phyloP scores from a whole-genome alignment of 805 yeast genomes.

The Pichia eremophila region DNA sequence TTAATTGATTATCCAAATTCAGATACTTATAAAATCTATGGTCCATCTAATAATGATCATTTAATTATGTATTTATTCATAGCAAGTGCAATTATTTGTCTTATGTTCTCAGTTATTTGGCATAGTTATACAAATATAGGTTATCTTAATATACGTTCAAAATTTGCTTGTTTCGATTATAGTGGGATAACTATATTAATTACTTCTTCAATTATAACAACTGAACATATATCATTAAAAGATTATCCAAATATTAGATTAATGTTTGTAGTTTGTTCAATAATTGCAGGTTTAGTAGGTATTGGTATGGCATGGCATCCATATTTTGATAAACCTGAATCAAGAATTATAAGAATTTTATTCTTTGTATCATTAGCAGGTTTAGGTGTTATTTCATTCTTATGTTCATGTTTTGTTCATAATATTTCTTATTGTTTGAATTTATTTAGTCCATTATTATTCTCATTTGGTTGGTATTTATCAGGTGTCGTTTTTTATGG shows the following conservation, averaged over 20 bases:
- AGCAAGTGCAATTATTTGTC: constrained; percentile 65
- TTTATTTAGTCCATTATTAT: constrained; percentile 60
- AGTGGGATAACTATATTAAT: constrained; percentile 88
- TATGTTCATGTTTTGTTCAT: constrained; percentile 43
- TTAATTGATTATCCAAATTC: constrained; percentile 57
- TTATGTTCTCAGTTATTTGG: constrained; percentile 76
- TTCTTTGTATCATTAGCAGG: constrained; percentile 74
- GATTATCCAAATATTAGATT: constrained; percentile 41
- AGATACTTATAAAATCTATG: constrained; percentile 34
- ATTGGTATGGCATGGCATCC: constrained; percentile 87
- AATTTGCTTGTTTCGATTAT: constrained; percentile 89
- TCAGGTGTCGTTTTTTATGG: constrained; percentile 85
- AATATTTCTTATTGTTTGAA: constrained; percentile 44
- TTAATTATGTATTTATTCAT: constrained; percentile 55
- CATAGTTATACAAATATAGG: constrained; percentile 84
- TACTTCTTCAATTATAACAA: constrained; percentile 79
- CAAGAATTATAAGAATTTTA: constrained; percentile 66
- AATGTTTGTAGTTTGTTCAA: constrained; percentile 50
- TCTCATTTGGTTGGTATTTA: constrained; percentile 66
- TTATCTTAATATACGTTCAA: constrained; percentile 47
- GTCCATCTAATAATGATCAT: constrained; percentile 29
- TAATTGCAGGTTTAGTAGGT: constrained; percentile 62
- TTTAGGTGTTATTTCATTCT: constrained; percentile 61
- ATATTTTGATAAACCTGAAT: constrained; percentile 77
- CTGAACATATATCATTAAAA: constrained; percentile 72